Percentiles rank a stretch among this genome's conserved stretches.
Conservation (phyloP, 257 asterid genomes). For the Rubia yunnanensis region DNA sequence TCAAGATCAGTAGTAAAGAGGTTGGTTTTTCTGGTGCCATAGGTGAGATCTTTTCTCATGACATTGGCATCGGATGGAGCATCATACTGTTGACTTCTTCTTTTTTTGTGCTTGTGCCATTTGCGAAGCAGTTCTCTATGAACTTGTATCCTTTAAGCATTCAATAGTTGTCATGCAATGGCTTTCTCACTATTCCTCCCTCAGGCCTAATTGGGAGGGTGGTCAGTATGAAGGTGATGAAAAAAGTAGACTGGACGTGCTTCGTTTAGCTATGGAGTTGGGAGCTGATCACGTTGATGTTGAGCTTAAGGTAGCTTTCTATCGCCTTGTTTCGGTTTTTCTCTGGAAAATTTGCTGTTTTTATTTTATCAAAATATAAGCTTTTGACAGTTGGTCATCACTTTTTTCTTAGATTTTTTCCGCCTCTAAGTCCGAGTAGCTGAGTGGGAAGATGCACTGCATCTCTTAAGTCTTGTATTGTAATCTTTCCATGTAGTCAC, state of each 20-base stretch:
- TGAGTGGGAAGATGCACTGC: background rate
- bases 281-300: slow-evolving; percentile 98
- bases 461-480: background rate
- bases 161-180: background rate
- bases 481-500: background rate
- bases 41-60: background rate
- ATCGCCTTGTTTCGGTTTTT: slow-evolving; percentile 7
- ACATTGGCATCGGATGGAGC: background rate
- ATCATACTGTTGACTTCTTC: no score
- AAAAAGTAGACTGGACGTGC: slow-evolving; percentile 48
- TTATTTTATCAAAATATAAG: background rate
- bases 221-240: slow-evolving; percentile 90
- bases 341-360: background rate
- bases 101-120: background rate
- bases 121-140: background rate
- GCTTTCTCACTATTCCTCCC: slow-evolving; percentile 17
- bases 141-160: background rate
- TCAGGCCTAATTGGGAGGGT: slow-evolving; percentile 96
- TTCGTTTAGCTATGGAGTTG: slow-evolving; percentile 77
- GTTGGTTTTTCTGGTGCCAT: background rate
- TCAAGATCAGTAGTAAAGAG: background rate
- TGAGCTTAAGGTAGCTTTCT: slow-evolving; percentile 68
- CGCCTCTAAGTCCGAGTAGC: background rate
- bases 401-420: background rate
- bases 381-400: background rate